Evolutionary conservation across 345 rosid genomes (phyloP).

Genomic region (rapeseed (Brassica napus)): Da-Ae NC_063440.1:24745501-24746000

Average conservation of each 20-base stretch:
- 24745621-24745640: constrained; percentile 84
- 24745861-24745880: constrained; percentile 71
- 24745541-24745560: constrained; percentile 82
- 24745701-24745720: constrained; percentile 85
- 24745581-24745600: constrained; percentile 77
- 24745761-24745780: constrained; percentile 56
- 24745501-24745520: constrained; percentile 92
- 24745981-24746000: constrained; percentile 85
- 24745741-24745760: constrained; percentile 72
- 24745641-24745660: constrained; percentile 57
- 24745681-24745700: constrained; percentile 84
- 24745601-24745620: constrained; percentile 86
- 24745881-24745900: constrained; percentile 84
- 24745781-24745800: constrained; percentile 63
- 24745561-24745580: constrained; percentile 85
- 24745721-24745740: constrained; percentile 79
- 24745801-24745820: constrained; percentile 63
- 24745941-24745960: constrained; percentile 95
- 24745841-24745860: constrained; percentile 61
- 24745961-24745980: constrained; percentile 80
- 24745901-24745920: constrained; percentile 86
- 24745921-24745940: constrained; percentile 69
- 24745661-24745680: constrained; percentile 63
- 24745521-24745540: constrained; percentile 88
- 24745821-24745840: constrained; percentile 68